These are phyloP conservation scores for Vaccinium darrowii DNA, from an alignment of 148 eudicot genomes.

Conservation along the genomic window DNA sequence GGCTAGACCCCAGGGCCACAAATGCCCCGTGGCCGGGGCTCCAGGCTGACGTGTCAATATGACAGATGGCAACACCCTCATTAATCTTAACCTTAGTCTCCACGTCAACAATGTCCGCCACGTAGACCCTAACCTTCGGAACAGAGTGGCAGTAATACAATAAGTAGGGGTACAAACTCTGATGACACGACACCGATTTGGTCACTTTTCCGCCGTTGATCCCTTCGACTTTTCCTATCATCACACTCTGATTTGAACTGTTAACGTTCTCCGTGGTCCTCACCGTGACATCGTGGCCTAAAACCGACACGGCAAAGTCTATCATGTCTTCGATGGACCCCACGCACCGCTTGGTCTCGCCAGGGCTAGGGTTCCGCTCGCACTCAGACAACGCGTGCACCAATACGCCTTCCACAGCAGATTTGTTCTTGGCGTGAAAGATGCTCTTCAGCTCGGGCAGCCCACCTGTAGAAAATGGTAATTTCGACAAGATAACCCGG, in stretches of 20 bases:
- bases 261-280: slow-evolving; percentile 57
- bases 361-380: slow-evolving; percentile 58
- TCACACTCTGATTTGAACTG: slow-evolving; percentile 56
- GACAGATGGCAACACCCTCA: slow-evolving; percentile 78
- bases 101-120: slow-evolving; percentile 64
- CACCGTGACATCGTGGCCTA: slow-evolving; percentile 58
- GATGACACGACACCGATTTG: slow-evolving; percentile 88
- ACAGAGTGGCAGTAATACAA: slow-evolving; percentile 94
- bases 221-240: slow-evolving; percentile 64
- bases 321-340: slow-evolving; percentile 85
- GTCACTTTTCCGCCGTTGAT: slow-evolving; percentile 76
- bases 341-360: slow-evolving; percentile 82
- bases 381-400: slow-evolving; percentile 60
- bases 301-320: slow-evolving; percentile 60
- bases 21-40: slow-evolving; percentile 80
- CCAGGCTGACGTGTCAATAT: slow-evolving; percentile 84
- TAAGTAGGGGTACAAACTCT: slow-evolving; percentile 80
- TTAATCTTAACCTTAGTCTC: slow-evolving; percentile 53
- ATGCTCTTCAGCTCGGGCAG: slow-evolving; percentile 35
- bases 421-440: slow-evolving; percentile 43
- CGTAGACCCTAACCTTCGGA: slow-evolving; percentile 80
- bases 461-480: slow-evolving; percentile 51
- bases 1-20: slow-evolving; percentile 60
- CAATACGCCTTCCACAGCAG: slow-evolving; percentile 42
- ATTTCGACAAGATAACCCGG: slow-evolving; percentile 52